Percentiles rank a stretch among this genome's conserved stretches.
Evolutionary conservation across 2,329 filamentous ascomycete genomes (phyloP).

Genomic region (Eutypa lata): DNA sequence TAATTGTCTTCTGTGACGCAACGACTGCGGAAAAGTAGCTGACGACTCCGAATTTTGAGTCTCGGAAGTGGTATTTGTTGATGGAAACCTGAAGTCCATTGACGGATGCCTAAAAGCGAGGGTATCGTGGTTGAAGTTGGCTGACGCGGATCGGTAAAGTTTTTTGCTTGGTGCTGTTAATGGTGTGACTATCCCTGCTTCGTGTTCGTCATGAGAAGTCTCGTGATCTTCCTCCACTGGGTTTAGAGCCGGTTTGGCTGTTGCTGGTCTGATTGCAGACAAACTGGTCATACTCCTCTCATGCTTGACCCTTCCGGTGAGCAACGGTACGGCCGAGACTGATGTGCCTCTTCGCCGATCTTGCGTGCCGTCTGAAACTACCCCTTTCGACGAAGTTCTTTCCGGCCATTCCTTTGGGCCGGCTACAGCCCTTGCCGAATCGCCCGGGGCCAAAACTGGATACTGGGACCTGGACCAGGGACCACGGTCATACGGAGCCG

Average conservation of each 20-base stretch:
- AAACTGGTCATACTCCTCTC: not conserved
- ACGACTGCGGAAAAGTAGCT: not conserved
- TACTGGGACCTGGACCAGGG: constrained; percentile 19
- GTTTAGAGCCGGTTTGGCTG: not conserved
- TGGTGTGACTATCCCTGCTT: not conserved
- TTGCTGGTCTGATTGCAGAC: not conserved
- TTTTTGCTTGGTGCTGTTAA: not conserved
- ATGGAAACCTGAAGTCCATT: not conserved
- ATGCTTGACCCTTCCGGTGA: not conserved
- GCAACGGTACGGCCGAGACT: not conserved
- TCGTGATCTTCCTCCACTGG: not conserved
- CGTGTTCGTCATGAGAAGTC: not conserved
- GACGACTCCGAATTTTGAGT: not conserved
- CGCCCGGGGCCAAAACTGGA: constrained; percentile 12
- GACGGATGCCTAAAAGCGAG: not conserved
- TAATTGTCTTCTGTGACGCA: not conserved
- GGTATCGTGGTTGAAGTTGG: not conserved
- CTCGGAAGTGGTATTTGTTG: not conserved
- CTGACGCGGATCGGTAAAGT: not conserved
- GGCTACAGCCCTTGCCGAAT: not conserved
- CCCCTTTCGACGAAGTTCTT: constrained; percentile 15
- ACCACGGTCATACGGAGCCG: constrained; percentile 3
- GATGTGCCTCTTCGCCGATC: not conserved
- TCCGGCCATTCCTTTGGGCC: constrained; percentile 13
- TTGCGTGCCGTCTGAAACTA: not conserved